Evolutionary conservation across 345 rosid species (phyloP).

Genomic region (Bruguiera sexangula): DNA sequence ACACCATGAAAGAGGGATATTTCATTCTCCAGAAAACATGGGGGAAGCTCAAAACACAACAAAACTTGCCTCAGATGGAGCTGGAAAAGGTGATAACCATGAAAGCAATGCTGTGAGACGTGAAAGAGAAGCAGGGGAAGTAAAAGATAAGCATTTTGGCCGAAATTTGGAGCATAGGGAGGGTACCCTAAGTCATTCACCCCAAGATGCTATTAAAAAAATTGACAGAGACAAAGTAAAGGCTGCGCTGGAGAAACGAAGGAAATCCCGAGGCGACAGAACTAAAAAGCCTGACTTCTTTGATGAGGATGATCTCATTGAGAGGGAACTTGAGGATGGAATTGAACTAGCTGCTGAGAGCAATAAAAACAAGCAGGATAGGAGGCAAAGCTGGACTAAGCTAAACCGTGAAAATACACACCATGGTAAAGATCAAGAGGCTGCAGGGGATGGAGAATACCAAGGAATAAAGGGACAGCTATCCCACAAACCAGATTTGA

Average conservation of each 20-base stretch:
- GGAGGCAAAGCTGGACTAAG: conserved; percentile 23
- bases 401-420: conserved; percentile 9
- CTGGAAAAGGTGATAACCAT: conserved; percentile 8
- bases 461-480: conserved; percentile 32
- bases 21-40: conserved; percentile 7
- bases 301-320: conserved; percentile 30
- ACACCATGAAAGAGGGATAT: conserved; percentile 5
- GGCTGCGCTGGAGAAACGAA: conserved; percentile 25
- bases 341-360: conserved; percentile 25
- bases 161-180: conserved; percentile 14
- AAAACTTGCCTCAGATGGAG: conserved; percentile 1
- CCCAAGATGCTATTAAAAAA: conserved; percentile 23
- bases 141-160: conserved; percentile 16
- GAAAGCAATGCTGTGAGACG: conserved; percentile 15
- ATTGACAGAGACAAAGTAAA: conserved; percentile 28
- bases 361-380: conserved; percentile 20
- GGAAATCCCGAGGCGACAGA: conserved; percentile 22
- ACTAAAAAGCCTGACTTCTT: conserved; percentile 18
- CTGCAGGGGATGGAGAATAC: conserved; percentile 9
- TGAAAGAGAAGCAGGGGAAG: conserved; percentile 19
- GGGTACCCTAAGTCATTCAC: conserved; percentile 19
- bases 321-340: conserved; percentile 32
- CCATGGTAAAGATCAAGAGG: conserved; percentile 9
- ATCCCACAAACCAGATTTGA: conserved; percentile 16
- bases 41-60: conserved; percentile 11